Evolutionary conservation across 495 filamentous ascomycete species (phyloP).

Genomic region (Paragyromitra xinjiangensis): DNA sequence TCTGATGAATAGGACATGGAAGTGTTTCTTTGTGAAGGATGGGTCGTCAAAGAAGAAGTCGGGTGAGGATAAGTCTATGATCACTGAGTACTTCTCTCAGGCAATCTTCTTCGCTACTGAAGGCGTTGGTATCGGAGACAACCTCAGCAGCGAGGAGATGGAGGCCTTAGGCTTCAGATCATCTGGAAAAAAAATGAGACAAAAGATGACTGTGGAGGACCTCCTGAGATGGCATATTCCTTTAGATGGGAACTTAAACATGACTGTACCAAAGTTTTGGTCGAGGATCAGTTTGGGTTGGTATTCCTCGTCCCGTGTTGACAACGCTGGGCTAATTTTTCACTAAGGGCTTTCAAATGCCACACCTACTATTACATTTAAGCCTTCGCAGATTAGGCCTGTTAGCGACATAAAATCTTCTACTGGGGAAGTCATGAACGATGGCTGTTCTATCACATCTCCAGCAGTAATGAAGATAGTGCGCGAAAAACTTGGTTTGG

Average conservation of each 20-base stretch:
- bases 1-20: slow-evolving; percentile 51
- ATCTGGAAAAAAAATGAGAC: slow-evolving; percentile 36
- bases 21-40: slow-evolving; percentile 49
- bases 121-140: slow-evolving; percentile 53
- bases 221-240: slow-evolving; percentile 57
- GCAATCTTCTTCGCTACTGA: slow-evolving; percentile 53
- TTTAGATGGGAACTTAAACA: slow-evolving; percentile 34
- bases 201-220: slow-evolving; percentile 45
- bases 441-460: slow-evolving; percentile 80
- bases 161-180: slow-evolving; percentile 38
- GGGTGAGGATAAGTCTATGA: not conserved
- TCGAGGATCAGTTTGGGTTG: slow-evolving; percentile 54
- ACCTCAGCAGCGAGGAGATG: slow-evolving; percentile 4
- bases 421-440: slow-evolving; percentile 73
- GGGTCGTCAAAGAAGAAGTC: slow-evolving; percentile 5
- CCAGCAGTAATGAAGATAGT: slow-evolving; percentile 68
- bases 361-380: slow-evolving; percentile 62
- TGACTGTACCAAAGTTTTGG: slow-evolving; percentile 54
- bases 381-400: slow-evolving; percentile 53
- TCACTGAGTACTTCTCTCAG: slow-evolving; percentile 22
- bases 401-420: slow-evolving; percentile 59
- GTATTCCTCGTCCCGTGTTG: slow-evolving; percentile 2
- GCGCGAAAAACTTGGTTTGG: slow-evolving; percentile 67
- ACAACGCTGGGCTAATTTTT: slow-evolving; percentile 15
- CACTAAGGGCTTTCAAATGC: slow-evolving; percentile 46